Base-by-base conservation (phyloP, 148 eudicot species). In the Rhododendron simsii region DNA sequence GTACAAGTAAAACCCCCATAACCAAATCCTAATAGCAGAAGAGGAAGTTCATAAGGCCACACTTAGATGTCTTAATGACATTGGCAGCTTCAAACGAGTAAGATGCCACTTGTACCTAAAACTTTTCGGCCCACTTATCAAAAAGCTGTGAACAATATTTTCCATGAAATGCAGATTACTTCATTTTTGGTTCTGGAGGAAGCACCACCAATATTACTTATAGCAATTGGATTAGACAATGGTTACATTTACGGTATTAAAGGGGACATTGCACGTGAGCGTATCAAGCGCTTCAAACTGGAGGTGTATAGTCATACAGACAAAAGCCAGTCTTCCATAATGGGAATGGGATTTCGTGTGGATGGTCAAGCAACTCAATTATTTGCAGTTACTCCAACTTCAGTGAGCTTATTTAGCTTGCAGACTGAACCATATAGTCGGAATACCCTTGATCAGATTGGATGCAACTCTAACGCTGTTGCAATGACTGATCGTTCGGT, bases 221-320 rank as follows among this genome's bases (percentile, higher is more conserved):
- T 97, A 86, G 99, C 98, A 51, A 92, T 97, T 91, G 99, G 99
- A 80, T 83, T 97, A 84, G 96, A 94, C 85, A 97, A 93, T 87
- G 99, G 98, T 65, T 91, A 94, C 89, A 93, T 97, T 85, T 97
- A 97, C 87, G 95, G 98, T 91, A 97, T 97, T 82, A 94, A 91
- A 91, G 98, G 99, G 50, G 99, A 97, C 87, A 91, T 97, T 87
- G 99, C 98, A 57, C 99, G 99, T 86, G 98, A 97, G 84, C 91
- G 96, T 50, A 97, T 97, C 85, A 92, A 94, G 45, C 98, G 99
- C 28, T 95, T 95, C 89, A 95, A 92, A 83, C 96, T 97, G 86
- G 90, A 92, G 88, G 96, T 95, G 87, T 92, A 93, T 80, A 90
- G 84, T 89, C 90, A 92, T 89, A 86, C 93, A 85, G 92, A 91